Evolutionary conservation across 2,329 filamentous ascomycete genomes (phyloP), one percentile per base, ranked within the genome.

Genomic region (Colletotrichum graminicola): DNA sequence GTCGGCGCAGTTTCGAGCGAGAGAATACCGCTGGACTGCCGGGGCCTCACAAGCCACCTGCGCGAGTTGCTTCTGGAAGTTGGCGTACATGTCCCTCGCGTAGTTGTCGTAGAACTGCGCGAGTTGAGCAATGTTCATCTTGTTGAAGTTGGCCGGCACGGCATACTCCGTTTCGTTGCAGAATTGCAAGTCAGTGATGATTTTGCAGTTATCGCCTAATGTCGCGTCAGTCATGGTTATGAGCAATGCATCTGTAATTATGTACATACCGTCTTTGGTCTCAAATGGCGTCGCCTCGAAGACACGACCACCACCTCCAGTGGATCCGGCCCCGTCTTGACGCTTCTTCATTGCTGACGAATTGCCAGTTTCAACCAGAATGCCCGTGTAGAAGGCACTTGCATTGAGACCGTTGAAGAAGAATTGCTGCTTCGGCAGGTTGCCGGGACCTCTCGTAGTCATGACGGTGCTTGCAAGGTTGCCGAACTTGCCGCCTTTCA

Each of bases 81-180:
- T 92, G 75, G 85, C 81, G 82, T 93, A 98, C 80, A 92, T 90
- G 3, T 79, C 77, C 29, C 83, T 80, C 10, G 95, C 94, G 77
- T 93, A 90, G 55, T 89, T 82, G 80, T 99, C 95, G 83, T 98
- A 99, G 69, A 92, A 89, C 4, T 85, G 81, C 5, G 88, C 90
- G 11, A 99, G 87, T 23, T 85, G 83, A 2, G 87, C 84, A 61
- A 86, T 83, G 64, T 88, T 84, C 74, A 90, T 91, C 56, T 84
- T 89, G 45, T 84, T 82, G 2, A 89, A 86, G 77, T 97, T 97
- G 51, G 92, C 91, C 0, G 96, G 96, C 0, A 98, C 96, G 8
- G 95, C 93, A 78, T 98, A 98, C 62, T 95, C 94, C 59, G 95
- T 92, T 76, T 95, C 90, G 75, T 92, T 88, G 83, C 96, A 99